phyloP scores from a whole-genome alignment of 2,329 filamentous ascomycete species.

The Coniochaeta hoffmannii region DNA sequence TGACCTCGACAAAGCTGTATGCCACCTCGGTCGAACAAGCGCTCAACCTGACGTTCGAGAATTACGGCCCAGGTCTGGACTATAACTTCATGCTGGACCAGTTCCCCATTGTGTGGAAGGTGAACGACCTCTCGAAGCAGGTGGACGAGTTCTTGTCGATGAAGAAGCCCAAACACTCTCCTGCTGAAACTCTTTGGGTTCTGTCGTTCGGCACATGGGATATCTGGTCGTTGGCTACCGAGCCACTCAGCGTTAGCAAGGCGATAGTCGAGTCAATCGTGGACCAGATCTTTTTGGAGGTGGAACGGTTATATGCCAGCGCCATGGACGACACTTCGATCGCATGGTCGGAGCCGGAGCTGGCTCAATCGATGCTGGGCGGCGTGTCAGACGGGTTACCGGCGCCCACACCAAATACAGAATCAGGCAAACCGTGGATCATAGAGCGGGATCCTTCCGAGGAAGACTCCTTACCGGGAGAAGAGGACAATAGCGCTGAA shows the following conservation, averaged over 20 bases:
- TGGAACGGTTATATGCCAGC: conserved; percentile 38
- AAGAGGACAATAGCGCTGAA: too few relatives aligned
- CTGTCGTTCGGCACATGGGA: conserved; percentile 49
- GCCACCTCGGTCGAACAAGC: conserved; percentile 33
- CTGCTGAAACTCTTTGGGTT: conserved; percentile 44
- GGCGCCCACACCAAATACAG: conserved; percentile 5
- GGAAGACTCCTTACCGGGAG: too few relatives aligned
- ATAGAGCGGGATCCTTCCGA: conserved; percentile 16
- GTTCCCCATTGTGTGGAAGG: conserved; percentile 31
- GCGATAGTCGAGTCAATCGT: conserved; percentile 28
- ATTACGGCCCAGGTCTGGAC: conserved; percentile 28
- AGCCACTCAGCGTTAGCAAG: conserved; percentile 32
- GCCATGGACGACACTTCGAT: conserved; percentile 32
- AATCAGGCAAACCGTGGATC: neutral
- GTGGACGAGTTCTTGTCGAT: conserved; percentile 36
- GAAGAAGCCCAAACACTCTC: conserved; percentile 21
- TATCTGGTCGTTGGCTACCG: conserved; percentile 41
- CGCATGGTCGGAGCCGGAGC: conserved; percentile 37
- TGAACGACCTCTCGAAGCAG: conserved; percentile 36
- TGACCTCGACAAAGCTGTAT: conserved; percentile 49
- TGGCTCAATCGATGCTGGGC: neutral
- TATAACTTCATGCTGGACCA: conserved; percentile 34
- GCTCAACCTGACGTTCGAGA: conserved; percentile 21
- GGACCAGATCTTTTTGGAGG: conserved; percentile 32
- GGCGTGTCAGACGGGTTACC: neutral